Evolutionary conservation across 2,329 filamentous ascomycete genomes (phyloP), one percentile per base, ranked within the genome.

Genomic region (Clonostachys byssicola): DNA sequence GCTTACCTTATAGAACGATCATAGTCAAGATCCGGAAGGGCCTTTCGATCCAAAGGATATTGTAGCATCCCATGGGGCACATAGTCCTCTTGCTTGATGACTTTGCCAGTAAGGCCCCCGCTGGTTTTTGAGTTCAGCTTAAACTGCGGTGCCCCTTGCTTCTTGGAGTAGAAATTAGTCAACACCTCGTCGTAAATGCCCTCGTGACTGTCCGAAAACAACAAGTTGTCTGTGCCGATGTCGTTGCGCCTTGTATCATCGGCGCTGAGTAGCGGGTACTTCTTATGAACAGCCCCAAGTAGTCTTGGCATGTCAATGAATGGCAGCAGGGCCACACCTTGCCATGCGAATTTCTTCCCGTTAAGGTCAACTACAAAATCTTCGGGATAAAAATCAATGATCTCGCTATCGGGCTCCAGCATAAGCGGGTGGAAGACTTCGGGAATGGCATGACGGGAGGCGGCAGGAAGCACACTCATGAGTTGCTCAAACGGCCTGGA

Each of bases 321-420:
- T 0, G 94, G 94, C 34, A 99, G 77, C 17, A 99, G 74, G 4
- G 90, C 91, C 46, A 99, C 87, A 53, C 94, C 94, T 65, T 97
- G 92, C 94, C 95, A 99, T 1, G 91, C 90, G 70, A 96, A 95
- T 64, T 97, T 99, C 73, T 97, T 97, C 47, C 94, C 94, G 55
- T 99, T 99, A 40, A 97, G 71, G 65, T 99, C 94, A 46, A 97
- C 80, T 14, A 88, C 83, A 57, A 99, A 99, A 20, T 96, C 89
- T 60, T 92, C 88, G 0, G 95, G 95, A 59, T 99, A 99, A 65
- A 99, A 99, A 64, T 99, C 92, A 54, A 96, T 89, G 57, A 99
- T 97, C 43, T 91, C 85, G 59, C 91, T 96, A 42, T 95, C 83
- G 13, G 87, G 77, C 10, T 95, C 77, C 23, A 85, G 86, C 94